Evolutionary conservation across 2,329 filamentous ascomycete genomes (phyloP), one percentile per base, ranked within the genome.

Genomic region (Diplodia scrobiculata): DNA sequence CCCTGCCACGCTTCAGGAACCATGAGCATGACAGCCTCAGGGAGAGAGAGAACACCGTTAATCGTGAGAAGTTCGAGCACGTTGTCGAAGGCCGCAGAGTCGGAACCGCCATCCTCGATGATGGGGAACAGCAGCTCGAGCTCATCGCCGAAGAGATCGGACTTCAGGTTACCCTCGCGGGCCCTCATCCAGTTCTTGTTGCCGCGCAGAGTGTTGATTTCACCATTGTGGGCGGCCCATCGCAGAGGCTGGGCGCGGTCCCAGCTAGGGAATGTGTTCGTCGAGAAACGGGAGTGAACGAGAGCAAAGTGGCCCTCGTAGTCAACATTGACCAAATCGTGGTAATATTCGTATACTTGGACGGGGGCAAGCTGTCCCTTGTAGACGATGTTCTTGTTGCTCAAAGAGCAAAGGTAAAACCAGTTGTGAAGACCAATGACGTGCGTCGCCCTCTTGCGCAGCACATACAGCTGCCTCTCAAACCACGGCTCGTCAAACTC

Each of bases 101-200:
- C 94, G 64, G 94, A 98, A 69, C 94, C 94, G 72, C 94, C 94
- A 74, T 97, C 93, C 80, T 98, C 94, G 64, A 98, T 92, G 72
- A 98, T 92, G 27, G 94, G 94, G 77, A 97, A 97, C 66, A 98
- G 86, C 72, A 84, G 81, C 79, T 97, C 92, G 17, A 98, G 87
- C 74, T 97, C 93, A 32, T 96, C 92, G 69, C 91, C 92, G 76
- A 98, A 98, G 65, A 96, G 84, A 70, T 93, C 89, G 1, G 94
- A 98, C 76, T 92, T 91, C 86, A 98, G 91, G 70, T 97, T 89
- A 79, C 94, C 94, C 81, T 98, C 94, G 75, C 94, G 89, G 69
- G 94, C 94, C 72, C 93, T 90, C 94, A 98, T 98, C 94, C 94
- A 98, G 81, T 98, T 98, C 85, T 98, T 98, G 84, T 98, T 98